phyloP scores from a whole-genome alignment of 2,329 filamentous ascomycete genomes.

The Colletotrichum echinochloae region DNA sequence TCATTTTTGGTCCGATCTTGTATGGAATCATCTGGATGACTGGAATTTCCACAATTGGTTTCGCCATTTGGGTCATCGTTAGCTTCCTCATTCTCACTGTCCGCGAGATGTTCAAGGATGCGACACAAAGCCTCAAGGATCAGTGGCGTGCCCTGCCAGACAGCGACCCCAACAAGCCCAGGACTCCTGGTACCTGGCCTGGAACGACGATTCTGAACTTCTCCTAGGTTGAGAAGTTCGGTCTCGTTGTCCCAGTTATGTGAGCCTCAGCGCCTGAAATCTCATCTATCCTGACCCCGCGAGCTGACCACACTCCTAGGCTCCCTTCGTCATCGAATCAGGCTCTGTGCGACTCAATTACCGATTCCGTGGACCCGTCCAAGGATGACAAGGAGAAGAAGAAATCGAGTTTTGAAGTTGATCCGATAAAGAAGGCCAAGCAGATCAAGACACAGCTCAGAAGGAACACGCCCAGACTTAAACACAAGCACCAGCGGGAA shows the following conservation, averaged over 20 bases:
- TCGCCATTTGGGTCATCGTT: neutral
- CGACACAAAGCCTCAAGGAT: neutral
- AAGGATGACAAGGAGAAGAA: neutral
- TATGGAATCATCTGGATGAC: neutral
- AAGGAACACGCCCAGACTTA: neutral
- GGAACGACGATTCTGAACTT: neutral
- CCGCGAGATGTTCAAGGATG: neutral
- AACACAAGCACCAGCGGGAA: neutral
- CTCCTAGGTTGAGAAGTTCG: constrained; percentile 18
- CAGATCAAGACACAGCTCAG: too few relatives aligned
- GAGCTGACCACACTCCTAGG: neutral
- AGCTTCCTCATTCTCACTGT: neutral
- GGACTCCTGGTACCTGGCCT: constrained; percentile 34
- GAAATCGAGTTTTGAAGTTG: too few relatives aligned
- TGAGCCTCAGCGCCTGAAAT: constrained; percentile 2
- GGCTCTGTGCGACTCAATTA: constrained; percentile 7
- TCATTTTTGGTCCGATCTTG: neutral
- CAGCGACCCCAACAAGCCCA: constrained; percentile 19
- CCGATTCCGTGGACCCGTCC: neutral
- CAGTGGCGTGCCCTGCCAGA: neutral
- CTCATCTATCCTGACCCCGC: neutral
- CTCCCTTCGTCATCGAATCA: constrained; percentile 17
- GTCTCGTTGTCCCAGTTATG: constrained; percentile 17
- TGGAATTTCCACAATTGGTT: too few relatives aligned
- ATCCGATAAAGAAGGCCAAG: neutral